Evolutionary conservation across 495 filamentous ascomycete species (phyloP), one percentile per base, ranked within the genome.

Genomic region (Poronia punctata): DNA sequence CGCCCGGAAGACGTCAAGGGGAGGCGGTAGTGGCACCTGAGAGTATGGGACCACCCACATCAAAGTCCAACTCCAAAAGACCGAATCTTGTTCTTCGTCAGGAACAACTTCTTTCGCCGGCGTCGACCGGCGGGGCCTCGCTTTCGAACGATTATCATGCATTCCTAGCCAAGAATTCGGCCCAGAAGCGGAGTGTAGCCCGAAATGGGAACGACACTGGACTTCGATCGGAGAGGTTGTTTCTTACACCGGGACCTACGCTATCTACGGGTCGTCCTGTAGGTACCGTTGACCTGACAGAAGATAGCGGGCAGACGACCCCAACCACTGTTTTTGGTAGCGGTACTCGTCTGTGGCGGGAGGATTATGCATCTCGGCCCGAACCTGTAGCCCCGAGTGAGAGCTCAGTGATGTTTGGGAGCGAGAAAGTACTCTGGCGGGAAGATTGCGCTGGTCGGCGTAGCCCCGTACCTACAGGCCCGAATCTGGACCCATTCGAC

Each of bases 251-350:
- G n/a, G 58, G 42, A 26, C 46, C 46, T 41, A 49, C 35, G 20
- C 28, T 38, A 3, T 59, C 57, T 42, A 66, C 38, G 23, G 36
- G 39, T 18, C 44, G 32, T 31, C 35, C 35, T 22, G 33, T 83
- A 22, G 80, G 83, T 34, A 65, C 80, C 0, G 72, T 92, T 40
- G 87, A 92, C 51, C 58, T 93, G 26, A 92, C 85, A 1, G 76
- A 71, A 10, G 79, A 76, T 26, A 76, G 62, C 51, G 45, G 40
- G 50, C 58, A 15, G 45, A 60, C 25, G 32, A 64, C 27, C 20
- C 50, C 67, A 14, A 62, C 66, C 5, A 38, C 68, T 41, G 62
- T 62, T 4, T 72, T 82, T 55, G 67, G 71, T 7, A 74, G 78
- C 11, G 61, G 76, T 22, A 65, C 59, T 25, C 57, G 55, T 23